Conservation (phyloP, 495 filamentous ascomycete genomes). For the Neurospora sp. region DNA sequence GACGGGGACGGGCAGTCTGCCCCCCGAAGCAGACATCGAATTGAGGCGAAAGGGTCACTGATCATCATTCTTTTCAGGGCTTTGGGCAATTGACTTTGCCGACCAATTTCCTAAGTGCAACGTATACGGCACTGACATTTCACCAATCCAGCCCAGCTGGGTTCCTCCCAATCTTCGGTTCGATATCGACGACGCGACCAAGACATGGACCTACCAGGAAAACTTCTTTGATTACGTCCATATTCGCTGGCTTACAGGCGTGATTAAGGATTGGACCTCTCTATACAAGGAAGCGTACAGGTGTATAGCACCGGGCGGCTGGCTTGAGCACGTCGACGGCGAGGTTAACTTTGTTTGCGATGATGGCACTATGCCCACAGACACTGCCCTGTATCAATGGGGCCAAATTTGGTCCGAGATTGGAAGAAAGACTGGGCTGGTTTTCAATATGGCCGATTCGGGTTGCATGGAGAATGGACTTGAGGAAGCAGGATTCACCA, state of each 20-base stretch:
- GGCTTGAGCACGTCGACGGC: conserved; percentile 14
- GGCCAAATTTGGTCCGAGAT: not conserved
- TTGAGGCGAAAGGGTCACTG: not conserved
- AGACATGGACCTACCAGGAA: conserved; percentile 36
- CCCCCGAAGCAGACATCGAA: not conserved
- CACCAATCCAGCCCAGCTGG: conserved; percentile 40
- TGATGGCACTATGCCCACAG: not conserved
- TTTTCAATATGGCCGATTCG: not conserved
- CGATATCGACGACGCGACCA: conserved; percentile 41
- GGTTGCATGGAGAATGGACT: not conserved
- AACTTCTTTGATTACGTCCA: conserved; percentile 47
- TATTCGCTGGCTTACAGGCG: conserved; percentile 42
- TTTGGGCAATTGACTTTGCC: conserved; percentile 13
- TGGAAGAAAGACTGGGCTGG: not conserved
- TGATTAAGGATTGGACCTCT: conserved; percentile 37
- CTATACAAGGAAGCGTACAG: conserved; percentile 24
- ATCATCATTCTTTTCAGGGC: not conserved
- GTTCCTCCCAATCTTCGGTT: conserved; percentile 38
- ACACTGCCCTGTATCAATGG: not conserved
- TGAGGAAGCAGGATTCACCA: not conserved
- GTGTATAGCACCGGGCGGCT: conserved; percentile 27
- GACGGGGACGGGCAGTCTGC: not conserved
- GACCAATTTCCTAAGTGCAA: conserved; percentile 40
- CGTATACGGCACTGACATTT: conserved; percentile 53
- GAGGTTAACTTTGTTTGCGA: not conserved